Conservation (phyloP, 805 yeast species). For the Tetrapisispora namnaoensis region DNA sequence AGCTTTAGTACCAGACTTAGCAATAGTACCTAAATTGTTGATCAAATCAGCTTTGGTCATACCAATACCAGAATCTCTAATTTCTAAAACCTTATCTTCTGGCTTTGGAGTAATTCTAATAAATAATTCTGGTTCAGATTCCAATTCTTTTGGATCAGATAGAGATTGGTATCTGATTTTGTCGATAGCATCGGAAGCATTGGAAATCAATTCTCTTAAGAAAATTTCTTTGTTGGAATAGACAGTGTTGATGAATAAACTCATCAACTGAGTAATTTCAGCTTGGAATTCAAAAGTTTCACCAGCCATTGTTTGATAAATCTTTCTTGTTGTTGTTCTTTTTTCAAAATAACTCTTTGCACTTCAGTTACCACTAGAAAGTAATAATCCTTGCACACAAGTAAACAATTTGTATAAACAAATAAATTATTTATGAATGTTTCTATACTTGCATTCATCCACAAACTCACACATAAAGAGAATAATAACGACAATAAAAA, state of each 20-base stretch:
- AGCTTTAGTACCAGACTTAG: constrained; percentile 99
- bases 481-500: no score
- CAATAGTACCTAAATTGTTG: constrained; percentile 99
- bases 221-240: constrained; percentile 98
- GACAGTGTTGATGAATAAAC: constrained; percentile 98
- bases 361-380: no score
- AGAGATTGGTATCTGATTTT: constrained; percentile 96
- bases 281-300: constrained; percentile 98
- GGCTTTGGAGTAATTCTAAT: constrained; percentile 96
- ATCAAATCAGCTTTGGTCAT: constrained; percentile 99
- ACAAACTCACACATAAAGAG: no score
- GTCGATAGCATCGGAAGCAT: constrained; percentile 98
- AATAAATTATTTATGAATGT: no score
- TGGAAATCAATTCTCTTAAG: constrained; percentile 96
- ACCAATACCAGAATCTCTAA: constrained; percentile 99
- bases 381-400: no score
- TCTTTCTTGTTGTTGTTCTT: not conserved
- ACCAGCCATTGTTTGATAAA: constrained; percentile 36
- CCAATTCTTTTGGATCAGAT: constrained; percentile 84
- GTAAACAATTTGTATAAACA: no score
- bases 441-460: no score
- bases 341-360: not conserved
- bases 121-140: constrained; percentile 90
- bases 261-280: constrained; percentile 99
- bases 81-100: constrained; percentile 87